These are phyloP conservation scores for Colletotrichum navitas DNA, from an alignment of 2,329 filamentous ascomycete species.

Conservation along the genomic window DNA sequence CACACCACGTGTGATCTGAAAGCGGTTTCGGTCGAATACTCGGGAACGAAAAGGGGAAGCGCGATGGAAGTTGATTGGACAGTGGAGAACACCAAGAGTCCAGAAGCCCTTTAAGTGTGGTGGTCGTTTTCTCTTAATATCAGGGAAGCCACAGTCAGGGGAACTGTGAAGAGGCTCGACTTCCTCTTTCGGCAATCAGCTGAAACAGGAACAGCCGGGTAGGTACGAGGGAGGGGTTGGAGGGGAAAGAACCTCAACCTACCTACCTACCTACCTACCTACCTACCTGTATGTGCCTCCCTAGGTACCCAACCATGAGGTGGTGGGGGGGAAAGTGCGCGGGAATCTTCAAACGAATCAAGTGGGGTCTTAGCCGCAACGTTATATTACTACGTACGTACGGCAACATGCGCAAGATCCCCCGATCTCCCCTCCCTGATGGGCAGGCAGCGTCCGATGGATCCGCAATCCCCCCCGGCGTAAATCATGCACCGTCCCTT, in stretches of 20 bases:
- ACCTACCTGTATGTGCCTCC: too few relatives aligned
- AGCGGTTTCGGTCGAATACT: background rate
- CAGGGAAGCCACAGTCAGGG: conserved; percentile 14
- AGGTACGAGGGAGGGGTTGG: background rate
- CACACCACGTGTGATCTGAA: background rate
- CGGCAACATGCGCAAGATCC: background rate
- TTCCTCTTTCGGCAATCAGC: conserved; percentile 34
- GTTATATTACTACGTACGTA: conserved; percentile 9
- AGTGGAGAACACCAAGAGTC: conserved; percentile 7
- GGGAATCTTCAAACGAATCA: conserved; percentile 34
- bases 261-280: too few relatives aligned
- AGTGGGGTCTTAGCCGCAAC: conserved; percentile 25
- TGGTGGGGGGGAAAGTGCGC: background rate
- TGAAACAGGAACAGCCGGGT: conserved; percentile 40
- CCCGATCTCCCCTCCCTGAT: background rate
- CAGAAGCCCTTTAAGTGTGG: conserved; percentile 7
- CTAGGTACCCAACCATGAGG: background rate
- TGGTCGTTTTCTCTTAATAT: conserved; percentile 8
- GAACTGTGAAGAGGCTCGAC: conserved; percentile 32
- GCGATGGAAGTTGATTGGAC: conserved; percentile 20
- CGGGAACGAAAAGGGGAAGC: conserved; percentile 7
- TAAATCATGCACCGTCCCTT: conserved; percentile 35
- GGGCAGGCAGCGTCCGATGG: conserved; percentile 23
- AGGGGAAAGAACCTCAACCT: too few relatives aligned
- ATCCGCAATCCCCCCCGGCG: conserved; percentile 35